Evolutionary conservation across 1,284 basidiomycete genomes (phyloP).

Genomic region (Jaminaea rosea): DNA sequence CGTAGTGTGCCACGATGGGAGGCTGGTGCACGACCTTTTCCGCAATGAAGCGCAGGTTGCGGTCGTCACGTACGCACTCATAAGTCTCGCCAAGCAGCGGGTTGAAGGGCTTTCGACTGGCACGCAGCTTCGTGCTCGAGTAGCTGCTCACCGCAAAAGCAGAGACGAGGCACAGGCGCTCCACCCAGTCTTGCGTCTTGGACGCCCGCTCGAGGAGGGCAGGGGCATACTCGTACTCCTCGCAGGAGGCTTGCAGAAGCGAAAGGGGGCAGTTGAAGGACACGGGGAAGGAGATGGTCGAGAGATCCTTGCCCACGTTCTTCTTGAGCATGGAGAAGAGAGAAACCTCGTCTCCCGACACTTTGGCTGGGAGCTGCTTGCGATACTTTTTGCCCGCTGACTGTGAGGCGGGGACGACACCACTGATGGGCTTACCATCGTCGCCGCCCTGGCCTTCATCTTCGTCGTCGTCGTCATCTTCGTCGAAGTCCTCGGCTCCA

Average conservation of each 20-base stretch:
- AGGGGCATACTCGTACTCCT: slow-evolving; percentile 46
- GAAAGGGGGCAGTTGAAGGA: slow-evolving; percentile 47
- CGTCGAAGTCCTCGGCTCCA: slow-evolving; percentile 19
- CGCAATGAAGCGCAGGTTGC: slow-evolving; percentile 35
- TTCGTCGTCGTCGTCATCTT: slow-evolving; percentile 21
- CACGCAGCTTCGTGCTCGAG: slow-evolving; percentile 38
- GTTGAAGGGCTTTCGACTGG: slow-evolving; percentile 46
- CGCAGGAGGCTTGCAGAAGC: slow-evolving; percentile 40
- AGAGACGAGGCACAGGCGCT: slow-evolving; percentile 35
- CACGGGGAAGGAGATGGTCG: slow-evolving; percentile 47
- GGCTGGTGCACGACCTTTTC: slow-evolving; percentile 47
- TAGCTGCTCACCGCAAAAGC: slow-evolving; percentile 44
- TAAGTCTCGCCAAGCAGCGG: slow-evolving; percentile 45
- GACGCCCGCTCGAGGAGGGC: slow-evolving; percentile 40
- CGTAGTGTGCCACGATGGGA: slow-evolving; percentile 39
- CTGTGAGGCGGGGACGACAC: no score
- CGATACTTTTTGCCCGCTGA: no score
- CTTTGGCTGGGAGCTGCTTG: slow-evolving; percentile 55
- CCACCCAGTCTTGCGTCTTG: slow-evolving; percentile 30
- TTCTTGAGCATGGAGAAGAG: slow-evolving; percentile 79
- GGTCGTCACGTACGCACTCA: slow-evolving; percentile 43
- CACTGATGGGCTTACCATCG: slow-evolving; percentile 12
- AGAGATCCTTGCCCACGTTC: slow-evolving; percentile 57
- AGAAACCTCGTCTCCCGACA: slow-evolving; percentile 69
- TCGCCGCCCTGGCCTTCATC: slow-evolving; percentile 46